Evolutionary conservation across 2,329 filamentous ascomycete genomes (phyloP).

Genomic region (Pseudogymnoascus sp.): DNA sequence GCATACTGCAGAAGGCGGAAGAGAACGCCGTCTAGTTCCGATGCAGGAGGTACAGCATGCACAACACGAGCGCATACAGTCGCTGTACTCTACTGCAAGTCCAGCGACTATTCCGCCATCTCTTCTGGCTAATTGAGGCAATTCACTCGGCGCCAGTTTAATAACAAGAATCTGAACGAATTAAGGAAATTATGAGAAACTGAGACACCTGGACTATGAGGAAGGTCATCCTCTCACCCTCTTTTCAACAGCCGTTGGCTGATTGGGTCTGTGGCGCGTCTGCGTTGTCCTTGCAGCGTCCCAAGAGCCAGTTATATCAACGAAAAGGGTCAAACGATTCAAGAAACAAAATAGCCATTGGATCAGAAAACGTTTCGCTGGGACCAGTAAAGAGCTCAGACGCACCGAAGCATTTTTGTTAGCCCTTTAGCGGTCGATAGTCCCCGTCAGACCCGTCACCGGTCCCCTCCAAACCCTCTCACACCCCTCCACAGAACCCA

Average conservation of each 20-base stretch:
- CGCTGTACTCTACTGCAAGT: slow-evolving; percentile 2
- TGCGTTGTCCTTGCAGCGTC: slow-evolving; percentile 10
- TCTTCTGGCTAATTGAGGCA: not conserved
- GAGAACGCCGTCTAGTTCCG: slow-evolving; percentile 8
- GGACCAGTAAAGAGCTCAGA: not conserved
- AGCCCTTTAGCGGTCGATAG: not conserved
- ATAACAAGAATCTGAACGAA: not conserved
- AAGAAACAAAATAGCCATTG: not conserved
- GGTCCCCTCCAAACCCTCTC: not conserved
- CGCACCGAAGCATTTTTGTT: not conserved
- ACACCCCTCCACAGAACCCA: not conserved
- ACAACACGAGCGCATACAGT: slow-evolving; percentile 5
- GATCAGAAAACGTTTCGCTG: slow-evolving; percentile 3
- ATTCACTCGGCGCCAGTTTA: not conserved
- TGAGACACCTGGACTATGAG: not conserved
- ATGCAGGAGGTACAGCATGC: slow-evolving; percentile 9
- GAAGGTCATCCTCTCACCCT: slow-evolving; percentile 5
- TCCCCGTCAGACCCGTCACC: not conserved
- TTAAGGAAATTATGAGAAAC: slow-evolving; percentile 3
- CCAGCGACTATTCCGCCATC: not conserved
- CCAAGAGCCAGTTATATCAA: slow-evolving; percentile 7
- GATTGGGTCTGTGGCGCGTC: slow-evolving; percentile 1
- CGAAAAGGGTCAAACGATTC: not conserved
- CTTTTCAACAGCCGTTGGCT: slow-evolving; percentile 1
- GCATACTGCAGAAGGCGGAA: slow-evolving; percentile 9